Percentiles rank a stretch among this genome's conserved stretches.
These are phyloP conservation scores for Globisporangium nagaii DNA, from an alignment of 352 stramenopile genomes.

Conservation along the genomic window DNA sequence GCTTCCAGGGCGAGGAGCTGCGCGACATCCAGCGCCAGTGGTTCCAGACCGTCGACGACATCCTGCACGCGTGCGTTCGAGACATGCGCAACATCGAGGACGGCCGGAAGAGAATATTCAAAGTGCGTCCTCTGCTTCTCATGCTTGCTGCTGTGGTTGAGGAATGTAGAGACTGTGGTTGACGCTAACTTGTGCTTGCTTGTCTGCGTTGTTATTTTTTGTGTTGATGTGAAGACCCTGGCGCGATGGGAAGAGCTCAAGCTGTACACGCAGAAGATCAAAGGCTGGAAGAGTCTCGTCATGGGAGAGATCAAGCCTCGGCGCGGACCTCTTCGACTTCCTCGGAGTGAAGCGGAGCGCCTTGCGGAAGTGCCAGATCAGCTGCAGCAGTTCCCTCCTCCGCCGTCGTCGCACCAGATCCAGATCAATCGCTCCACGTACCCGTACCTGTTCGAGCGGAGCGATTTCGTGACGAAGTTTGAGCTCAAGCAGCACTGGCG, in stretches of 20 bases:
- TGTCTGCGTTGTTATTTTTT: no score
- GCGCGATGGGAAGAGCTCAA: slow-evolving; percentile 82
- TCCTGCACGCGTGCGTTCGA: slow-evolving; percentile 61
- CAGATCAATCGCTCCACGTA: slow-evolving; percentile 75
- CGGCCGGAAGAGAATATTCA: slow-evolving; percentile 71
- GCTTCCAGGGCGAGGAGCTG: slow-evolving; percentile 53
- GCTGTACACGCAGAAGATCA: slow-evolving; percentile 72
- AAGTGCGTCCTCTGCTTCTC: slow-evolving; percentile 21
- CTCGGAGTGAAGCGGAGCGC: slow-evolving; percentile 57
- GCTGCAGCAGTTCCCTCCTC: slow-evolving; percentile 68
- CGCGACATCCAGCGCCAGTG: slow-evolving; percentile 63
- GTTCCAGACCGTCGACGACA: slow-evolving; percentile 78
- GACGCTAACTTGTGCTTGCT: background rate
- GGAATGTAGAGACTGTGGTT: no score
- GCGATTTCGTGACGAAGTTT: slow-evolving; percentile 43
- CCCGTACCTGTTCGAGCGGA: slow-evolving; percentile 64
- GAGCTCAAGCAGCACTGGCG: slow-evolving; percentile 83
- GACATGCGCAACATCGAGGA: slow-evolving; percentile 66
- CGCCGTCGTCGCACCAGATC: slow-evolving; percentile 31
- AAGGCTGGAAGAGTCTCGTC: slow-evolving; percentile 69
- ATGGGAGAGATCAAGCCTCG: slow-evolving; percentile 66
- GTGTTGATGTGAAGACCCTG: slow-evolving; percentile 37
- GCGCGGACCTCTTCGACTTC: slow-evolving; percentile 39
- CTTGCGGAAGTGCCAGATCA: slow-evolving; percentile 63
- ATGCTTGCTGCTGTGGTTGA: background rate